These are phyloP conservation scores for Chaetomiaceae sp. DNA, from an alignment of 2,329 filamentous ascomycete genomes.

Conservation along the genomic window DNA sequence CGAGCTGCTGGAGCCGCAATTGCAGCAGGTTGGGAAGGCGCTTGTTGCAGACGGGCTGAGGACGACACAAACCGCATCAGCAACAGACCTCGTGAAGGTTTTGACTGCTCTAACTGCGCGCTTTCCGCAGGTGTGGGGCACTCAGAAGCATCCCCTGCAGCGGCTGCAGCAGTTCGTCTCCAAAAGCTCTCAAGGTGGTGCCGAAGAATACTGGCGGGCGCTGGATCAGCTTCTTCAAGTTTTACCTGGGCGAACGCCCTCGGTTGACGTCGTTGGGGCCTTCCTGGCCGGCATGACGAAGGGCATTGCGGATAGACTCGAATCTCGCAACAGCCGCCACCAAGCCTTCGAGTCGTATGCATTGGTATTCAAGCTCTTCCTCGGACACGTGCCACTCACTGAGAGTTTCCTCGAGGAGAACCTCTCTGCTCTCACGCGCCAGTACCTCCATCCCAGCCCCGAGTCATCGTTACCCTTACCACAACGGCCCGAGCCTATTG, in stretches of 20 bases:
- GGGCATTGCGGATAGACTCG: constrained; percentile 68
- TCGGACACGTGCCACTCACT: constrained; percentile 38
- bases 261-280: constrained; percentile 46
- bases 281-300: constrained; percentile 62
- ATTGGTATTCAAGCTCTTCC: constrained; percentile 51
- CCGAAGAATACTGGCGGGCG: constrained; percentile 65
- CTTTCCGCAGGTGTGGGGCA: constrained; percentile 69
- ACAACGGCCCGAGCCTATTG: constrained; percentile 34
- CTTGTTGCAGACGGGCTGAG: constrained; percentile 71
- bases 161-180: constrained; percentile 67
- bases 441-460: constrained; percentile 44
- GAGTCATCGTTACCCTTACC: constrained; percentile 36
- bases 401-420: constrained; percentile 41
- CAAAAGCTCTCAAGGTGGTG: constrained; percentile 76
- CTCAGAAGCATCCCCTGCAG: constrained; percentile 49
- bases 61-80: constrained; percentile 66
- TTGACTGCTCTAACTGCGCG: constrained; percentile 59
- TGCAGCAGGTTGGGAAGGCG: constrained; percentile 46
- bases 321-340: constrained; percentile 60
- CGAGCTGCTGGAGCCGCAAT: constrained; percentile 42
- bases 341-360: constrained; percentile 73
- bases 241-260: constrained; percentile 43
- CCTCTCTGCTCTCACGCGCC: constrained; percentile 48
- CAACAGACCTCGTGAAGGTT: constrained; percentile 62
- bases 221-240: constrained; percentile 58